These are phyloP conservation scores for Hemileccinum impolitum DNA, from an alignment of 768 basidiomycete genomes.

Conservation along the genomic window DNA sequence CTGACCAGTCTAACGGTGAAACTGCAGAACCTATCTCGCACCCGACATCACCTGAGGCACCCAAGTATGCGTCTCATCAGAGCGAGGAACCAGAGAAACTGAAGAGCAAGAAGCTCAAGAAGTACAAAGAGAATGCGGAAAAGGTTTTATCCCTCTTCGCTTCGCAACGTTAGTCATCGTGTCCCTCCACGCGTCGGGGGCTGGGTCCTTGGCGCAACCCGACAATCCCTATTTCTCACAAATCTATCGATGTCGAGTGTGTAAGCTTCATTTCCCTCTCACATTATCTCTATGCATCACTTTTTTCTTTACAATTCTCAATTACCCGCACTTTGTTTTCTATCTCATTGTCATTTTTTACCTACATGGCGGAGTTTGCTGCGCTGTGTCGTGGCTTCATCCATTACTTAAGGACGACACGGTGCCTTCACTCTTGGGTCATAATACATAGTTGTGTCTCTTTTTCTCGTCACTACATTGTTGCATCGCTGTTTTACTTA, in stretches of 20 bases:
- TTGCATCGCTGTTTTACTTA: slow-evolving; percentile 32
- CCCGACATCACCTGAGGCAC: slow-evolving; percentile 30
- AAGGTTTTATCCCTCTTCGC: slow-evolving; percentile 82
- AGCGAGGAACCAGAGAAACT: slow-evolving; percentile 52
- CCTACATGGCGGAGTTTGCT: slow-evolving; percentile 15
- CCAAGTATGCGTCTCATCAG: slow-evolving; percentile 28
- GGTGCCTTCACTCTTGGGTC: slow-evolving; percentile 23
- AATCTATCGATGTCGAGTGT: slow-evolving; percentile 20
- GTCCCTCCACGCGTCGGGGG: slow-evolving; percentile 12
- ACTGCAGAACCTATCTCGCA: slow-evolving; percentile 25
- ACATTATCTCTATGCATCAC: slow-evolving; percentile 31
- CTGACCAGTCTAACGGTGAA: slow-evolving; percentile 66
- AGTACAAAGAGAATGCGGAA: slow-evolving; percentile 85
- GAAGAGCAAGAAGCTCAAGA: slow-evolving; percentile 76
- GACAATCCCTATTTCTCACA: slow-evolving; percentile 13
- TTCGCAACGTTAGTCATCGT: slow-evolving; percentile 50
- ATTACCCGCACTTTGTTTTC: slow-evolving; percentile 18
- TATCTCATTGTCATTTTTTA: slow-evolving; percentile 4
- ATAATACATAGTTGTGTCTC: slow-evolving; percentile 25
- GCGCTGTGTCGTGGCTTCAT: slow-evolving; percentile 20
- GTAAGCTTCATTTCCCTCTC: slow-evolving; percentile 20
- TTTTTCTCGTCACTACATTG: slow-evolving; percentile 24
- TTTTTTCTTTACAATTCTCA: slow-evolving; percentile 11
- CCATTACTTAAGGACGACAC: slow-evolving; percentile 25
- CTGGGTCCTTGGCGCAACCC: slow-evolving; percentile 23